These are phyloP conservation scores for Curvularia hawaiiensis DNA, from an alignment of 2,329 filamentous ascomycete genomes.

Conservation along the genomic window DNA sequence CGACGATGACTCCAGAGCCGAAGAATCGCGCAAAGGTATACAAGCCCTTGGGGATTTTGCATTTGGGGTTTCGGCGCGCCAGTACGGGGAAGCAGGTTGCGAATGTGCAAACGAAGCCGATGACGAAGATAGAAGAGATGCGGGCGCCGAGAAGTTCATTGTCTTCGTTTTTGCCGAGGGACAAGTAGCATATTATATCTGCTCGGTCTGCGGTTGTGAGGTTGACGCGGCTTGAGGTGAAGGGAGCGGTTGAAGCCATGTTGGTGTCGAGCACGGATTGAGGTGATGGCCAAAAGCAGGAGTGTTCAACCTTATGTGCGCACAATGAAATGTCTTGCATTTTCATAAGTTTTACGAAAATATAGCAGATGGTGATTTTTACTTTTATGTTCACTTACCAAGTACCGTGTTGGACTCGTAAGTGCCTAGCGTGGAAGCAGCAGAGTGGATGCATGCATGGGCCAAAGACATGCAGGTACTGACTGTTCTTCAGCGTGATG, in stretches of 20 bases:
- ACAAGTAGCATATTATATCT: slow-evolving; percentile 4
- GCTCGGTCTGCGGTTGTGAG: slow-evolving; percentile 4
- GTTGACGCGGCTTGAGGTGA: slow-evolving; percentile 1
- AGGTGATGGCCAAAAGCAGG: background rate
- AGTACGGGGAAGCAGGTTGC: slow-evolving; percentile 9
- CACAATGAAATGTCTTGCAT: accelerated
- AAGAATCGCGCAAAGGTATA: slow-evolving; percentile 13
- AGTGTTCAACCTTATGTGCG: background rate
- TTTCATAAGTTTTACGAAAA: no score
- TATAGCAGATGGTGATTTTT: background rate
- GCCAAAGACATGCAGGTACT: slow-evolving; percentile 2
- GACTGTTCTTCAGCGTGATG: no score
- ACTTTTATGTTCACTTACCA: background rate
- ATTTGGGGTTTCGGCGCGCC: slow-evolving; percentile 1
- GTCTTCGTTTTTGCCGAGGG: slow-evolving; percentile 2
- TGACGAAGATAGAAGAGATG: slow-evolving; percentile 10
- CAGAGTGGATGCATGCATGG: background rate
- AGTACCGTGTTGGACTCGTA: slow-evolving; percentile 12
- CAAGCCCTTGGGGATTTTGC: slow-evolving; percentile 5
- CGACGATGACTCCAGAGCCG: slow-evolving; percentile 7
- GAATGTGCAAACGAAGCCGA: slow-evolving; percentile 4
- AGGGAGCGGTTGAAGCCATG: background rate
- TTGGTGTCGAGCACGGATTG: background rate
- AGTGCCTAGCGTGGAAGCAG: background rate
- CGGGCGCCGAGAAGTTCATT: background rate